A percentile compares a stretch with the other conserved stretches of the same genome.
phyloP scores from a whole-genome alignment of 495 filamentous ascomycete species.

The Trichocladium antarcticum region DNA sequence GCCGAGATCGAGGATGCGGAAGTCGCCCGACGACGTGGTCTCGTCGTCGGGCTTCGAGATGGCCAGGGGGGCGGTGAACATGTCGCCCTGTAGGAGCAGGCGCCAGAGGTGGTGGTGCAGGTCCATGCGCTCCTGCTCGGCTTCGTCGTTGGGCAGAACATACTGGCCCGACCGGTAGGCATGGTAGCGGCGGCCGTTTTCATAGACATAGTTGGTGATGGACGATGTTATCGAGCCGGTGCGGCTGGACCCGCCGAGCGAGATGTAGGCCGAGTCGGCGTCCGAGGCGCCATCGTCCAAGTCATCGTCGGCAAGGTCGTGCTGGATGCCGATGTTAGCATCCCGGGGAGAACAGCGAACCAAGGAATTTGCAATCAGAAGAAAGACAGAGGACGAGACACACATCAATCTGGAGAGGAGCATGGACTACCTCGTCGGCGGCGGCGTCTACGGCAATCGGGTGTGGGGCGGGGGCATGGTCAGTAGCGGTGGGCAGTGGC shows the following conservation, averaged over 20 bases:
- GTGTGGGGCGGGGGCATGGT: no score
- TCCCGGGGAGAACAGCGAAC: no score
- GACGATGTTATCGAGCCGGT: conserved; percentile 20
- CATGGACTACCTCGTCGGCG: background rate
- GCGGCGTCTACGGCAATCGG: no score
- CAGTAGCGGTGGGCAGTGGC: no score
- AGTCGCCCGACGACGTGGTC: background rate
- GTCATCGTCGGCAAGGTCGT: conserved; percentile 7
- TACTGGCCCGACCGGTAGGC: conserved; percentile 19
- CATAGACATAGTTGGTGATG: conserved; percentile 23
- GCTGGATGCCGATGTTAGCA: background rate
- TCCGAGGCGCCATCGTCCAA: background rate
- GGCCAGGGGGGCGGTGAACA: conserved; percentile 40
- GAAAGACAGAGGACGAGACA: background rate
- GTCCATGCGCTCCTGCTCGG: conserved; percentile 21
- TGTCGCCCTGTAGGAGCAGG: conserved; percentile 11
- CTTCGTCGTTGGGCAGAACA: conserved; percentile 22
- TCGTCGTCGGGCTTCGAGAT: conserved; percentile 29
- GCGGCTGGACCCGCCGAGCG: conserved; percentile 7
- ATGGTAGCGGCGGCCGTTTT: conserved; percentile 28
- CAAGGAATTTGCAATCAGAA: no score
- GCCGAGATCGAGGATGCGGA: conserved; percentile 46
- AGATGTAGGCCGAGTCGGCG: conserved; percentile 19
- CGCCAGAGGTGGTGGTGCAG: conserved; percentile 19
- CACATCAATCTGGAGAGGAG: background rate